These are phyloP conservation scores for Penicillium sp. DNA, from an alignment of 2,329 filamentous ascomycete genomes.

Conservation along the genomic window DNA sequence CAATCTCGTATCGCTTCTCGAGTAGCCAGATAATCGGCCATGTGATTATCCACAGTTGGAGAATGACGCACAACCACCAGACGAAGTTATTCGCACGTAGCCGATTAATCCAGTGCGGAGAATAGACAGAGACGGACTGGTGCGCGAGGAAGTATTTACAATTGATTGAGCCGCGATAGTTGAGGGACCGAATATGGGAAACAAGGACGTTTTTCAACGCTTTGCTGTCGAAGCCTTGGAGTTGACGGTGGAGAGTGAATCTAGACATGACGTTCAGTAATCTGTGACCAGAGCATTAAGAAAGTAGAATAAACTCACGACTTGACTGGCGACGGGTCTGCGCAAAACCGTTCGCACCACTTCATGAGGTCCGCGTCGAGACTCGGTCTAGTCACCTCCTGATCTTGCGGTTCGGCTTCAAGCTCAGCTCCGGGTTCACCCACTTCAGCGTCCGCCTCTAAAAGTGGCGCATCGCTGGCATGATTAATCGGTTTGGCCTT, in stretches of 20 bases:
- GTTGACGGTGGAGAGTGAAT: slow-evolving; percentile 29
- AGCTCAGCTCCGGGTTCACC: no score
- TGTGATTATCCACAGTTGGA: slow-evolving; percentile 38
- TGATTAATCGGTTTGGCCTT: background rate
- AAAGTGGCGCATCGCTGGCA: slow-evolving; percentile 15
- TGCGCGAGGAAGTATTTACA: slow-evolving; percentile 24
- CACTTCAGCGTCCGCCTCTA: slow-evolving; percentile 5
- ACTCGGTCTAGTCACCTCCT: no score
- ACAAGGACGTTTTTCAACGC: slow-evolving; percentile 26
- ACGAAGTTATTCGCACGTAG: slow-evolving; percentile 31
- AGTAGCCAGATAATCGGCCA: slow-evolving; percentile 38
- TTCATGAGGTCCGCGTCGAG: slow-evolving; percentile 7
- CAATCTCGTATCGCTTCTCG: slow-evolving; percentile 35
- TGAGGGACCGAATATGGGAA: slow-evolving; percentile 35
- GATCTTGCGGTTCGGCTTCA: no score
- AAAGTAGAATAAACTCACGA: slow-evolving; percentile 25
- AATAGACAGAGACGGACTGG: slow-evolving; percentile 32
- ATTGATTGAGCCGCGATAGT: slow-evolving; percentile 33
- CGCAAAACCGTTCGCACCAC: slow-evolving; percentile 37
- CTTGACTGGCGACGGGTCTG: slow-evolving; percentile 32
- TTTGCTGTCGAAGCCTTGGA: slow-evolving; percentile 27
- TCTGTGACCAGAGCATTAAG: no score
- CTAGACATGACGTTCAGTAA: no score
- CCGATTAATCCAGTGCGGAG: slow-evolving; percentile 37
- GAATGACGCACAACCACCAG: slow-evolving; percentile 33